Conservation (phyloP, 2,329 filamentous ascomycete species). For the Scedosporium minutisporum region DNA sequence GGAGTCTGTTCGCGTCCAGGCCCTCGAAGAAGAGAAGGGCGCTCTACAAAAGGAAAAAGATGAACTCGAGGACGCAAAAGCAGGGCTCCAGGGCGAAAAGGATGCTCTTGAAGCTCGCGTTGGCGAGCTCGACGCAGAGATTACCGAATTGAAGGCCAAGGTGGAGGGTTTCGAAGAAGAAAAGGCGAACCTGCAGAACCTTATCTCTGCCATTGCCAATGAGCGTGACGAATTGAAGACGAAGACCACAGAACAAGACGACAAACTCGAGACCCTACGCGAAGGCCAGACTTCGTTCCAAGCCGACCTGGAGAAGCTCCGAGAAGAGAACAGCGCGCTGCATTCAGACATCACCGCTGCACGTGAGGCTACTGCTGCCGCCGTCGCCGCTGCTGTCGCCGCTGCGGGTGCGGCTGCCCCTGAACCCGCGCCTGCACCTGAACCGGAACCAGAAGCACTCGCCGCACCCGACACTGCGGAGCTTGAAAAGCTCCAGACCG, state of each 20-base stretch:
- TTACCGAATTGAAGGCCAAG: not conserved
- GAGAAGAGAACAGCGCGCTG: not conserved
- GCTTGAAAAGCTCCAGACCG: not conserved
- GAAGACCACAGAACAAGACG: not conserved
- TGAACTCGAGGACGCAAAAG: not conserved
- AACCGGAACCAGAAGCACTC: not conserved
- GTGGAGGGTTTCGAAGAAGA: slow-evolving; percentile 1
- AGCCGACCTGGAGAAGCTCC: slow-evolving; percentile 3
- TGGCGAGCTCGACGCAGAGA: not conserved
- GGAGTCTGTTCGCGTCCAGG: not conserved
- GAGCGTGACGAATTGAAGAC: slow-evolving; percentile 1
- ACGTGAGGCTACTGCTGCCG: not conserved
- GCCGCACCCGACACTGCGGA: not conserved
- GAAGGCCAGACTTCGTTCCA: not conserved
- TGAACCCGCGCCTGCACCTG: not conserved
- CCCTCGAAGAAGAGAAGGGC: slow-evolving; percentile 1
- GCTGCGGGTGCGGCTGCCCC: not conserved
- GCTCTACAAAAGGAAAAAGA: not conserved
- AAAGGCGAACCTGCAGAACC: not conserved
- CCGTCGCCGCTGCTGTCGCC: not conserved
- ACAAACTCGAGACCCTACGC: not conserved
- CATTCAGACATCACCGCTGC: not conserved
- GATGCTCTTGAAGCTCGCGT: not conserved
- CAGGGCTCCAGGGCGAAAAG: not conserved
- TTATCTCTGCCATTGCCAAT: not conserved